Percentiles rank a stretch among this genome's conserved stretches.
phyloP scores from a whole-genome alignment of 257 asterid genomes.

The Dorcoceras hygrometricum region DNA sequence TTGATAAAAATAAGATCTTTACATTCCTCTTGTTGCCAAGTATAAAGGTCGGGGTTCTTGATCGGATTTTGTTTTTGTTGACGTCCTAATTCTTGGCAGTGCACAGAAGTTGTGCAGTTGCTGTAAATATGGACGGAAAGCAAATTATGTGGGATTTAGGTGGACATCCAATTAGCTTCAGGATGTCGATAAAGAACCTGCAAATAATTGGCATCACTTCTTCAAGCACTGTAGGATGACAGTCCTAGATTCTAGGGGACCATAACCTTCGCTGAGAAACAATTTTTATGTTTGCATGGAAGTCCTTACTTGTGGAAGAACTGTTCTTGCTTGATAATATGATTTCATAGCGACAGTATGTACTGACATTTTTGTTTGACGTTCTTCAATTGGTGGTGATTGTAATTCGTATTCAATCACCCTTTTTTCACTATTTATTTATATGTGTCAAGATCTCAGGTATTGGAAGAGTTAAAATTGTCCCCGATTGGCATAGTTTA shows the following conservation, averaged over 20 bases:
- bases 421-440: not conserved
- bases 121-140: not conserved
- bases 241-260: not conserved
- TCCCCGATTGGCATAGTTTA: not conserved
- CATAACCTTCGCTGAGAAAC: not conserved
- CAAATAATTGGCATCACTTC: not conserved
- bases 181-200: not conserved
- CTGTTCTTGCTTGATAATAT: not conserved
- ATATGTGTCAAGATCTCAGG: not conserved
- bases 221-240: not conserved
- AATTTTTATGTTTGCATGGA: not conserved
- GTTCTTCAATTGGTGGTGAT: not conserved
- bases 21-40: not conserved
- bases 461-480: not conserved
- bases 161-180: not conserved
- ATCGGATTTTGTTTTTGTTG: not conserved
- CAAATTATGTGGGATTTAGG: not conserved
- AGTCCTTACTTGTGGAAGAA: not conserved
- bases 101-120: not conserved
- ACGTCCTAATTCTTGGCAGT: conserved; percentile 37
- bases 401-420: not conserved
- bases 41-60: not conserved
- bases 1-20: not conserved
- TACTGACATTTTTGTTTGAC: not conserved
- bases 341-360: too few species aligned